Evolutionary conservation across 345 rosid genomes (phyloP), one percentile per base, ranked within the genome.

Genomic region (Draba incana): DNA sequence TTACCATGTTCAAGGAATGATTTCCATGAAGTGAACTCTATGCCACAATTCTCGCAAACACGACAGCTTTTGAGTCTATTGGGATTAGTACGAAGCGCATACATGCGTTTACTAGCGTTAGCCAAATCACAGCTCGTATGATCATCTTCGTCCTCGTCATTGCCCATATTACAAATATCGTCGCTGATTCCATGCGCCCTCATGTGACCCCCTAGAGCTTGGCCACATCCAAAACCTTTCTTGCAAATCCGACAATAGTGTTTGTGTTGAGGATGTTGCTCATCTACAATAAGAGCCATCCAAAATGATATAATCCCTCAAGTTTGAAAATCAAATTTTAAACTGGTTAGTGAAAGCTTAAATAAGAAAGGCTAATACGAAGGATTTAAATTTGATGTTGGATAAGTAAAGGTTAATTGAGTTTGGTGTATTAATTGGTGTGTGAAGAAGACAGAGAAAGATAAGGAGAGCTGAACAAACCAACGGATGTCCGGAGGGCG

Each of bases 1-100:
- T 84, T 88, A 0, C 92, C 90, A 12, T 91, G 96, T 62, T 84
- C 90, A 10, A 88, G 87, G 68, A 88, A 86, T 10, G 87, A 82
- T 77, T 91, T 88, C 96, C 97, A 91, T 0, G 96, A 91, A 35
- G 77, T 72, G 68, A 88, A 91, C 75, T 88, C 92, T 59, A 79
- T 79, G 4, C 96, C 97, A 23, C 93, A 91, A 47, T 91, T 82
- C 63, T 85, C 96, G 49, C 97, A 86, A 10, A 75, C 77, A 5
- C 92, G 78, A 15, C 87, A 83, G 41, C 83, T 86, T 54, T 85
- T 86, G 41, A 86, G 72, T 12, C 90, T 76, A 31, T 85, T 84
- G 1, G 93, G 89, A 56, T 85, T 88, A 4, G 92, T 78, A 35
- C 96, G 77, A 24, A 88, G 78, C 1, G 84, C 84, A 23, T 91